Percentiles rank a stretch among this genome's conserved stretches.
These are phyloP conservation scores for Microcyclosporella mali DNA, from an alignment of 2,329 filamentous ascomycete species.

Conservation along the genomic window DNA sequence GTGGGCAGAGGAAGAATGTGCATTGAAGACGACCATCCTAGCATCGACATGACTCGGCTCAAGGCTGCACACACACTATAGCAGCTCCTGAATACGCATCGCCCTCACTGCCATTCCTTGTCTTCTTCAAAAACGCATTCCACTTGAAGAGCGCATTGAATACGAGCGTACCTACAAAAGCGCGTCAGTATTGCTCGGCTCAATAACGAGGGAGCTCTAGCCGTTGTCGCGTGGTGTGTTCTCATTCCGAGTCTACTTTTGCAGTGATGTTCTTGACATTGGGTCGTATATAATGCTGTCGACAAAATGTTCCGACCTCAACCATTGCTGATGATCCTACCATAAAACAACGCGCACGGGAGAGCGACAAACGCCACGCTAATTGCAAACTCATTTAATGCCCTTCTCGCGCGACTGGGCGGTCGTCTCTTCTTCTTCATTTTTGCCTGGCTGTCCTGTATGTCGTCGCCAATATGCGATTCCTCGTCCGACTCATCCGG, in stretches of 20 bases:
- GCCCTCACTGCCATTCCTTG: slow-evolving; percentile 24
- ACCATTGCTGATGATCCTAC: slow-evolving; percentile 16
- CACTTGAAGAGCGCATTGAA: no score
- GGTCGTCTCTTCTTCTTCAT: slow-evolving; percentile 10
- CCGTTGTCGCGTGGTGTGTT: no score
- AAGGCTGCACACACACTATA: slow-evolving; percentile 13
- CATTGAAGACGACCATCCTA: neutral
- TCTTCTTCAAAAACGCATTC: slow-evolving; percentile 3
- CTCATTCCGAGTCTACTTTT: no score
- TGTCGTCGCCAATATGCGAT: slow-evolving; percentile 16
- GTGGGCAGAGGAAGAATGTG: neutral
- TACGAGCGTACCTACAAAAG: no score
- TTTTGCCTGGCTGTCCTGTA: slow-evolving; percentile 17
- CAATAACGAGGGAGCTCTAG: no score
- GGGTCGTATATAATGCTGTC: no score
- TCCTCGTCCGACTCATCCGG: slow-evolving; percentile 27
- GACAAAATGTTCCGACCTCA: neutral
- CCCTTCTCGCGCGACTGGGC: slow-evolving; percentile 13
- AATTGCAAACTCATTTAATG: slow-evolving; percentile 16
- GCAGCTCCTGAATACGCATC: slow-evolving; percentile 19
- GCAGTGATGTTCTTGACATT: no score
- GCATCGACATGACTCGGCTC: neutral
- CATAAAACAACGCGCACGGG: slow-evolving; percentile 17
- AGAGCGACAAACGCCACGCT: slow-evolving; percentile 13
- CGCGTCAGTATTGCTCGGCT: no score